phyloP scores from a whole-genome alignment of 2,329 filamentous ascomycete genomes.

The Colletotrichum lindemuthianum region DNA sequence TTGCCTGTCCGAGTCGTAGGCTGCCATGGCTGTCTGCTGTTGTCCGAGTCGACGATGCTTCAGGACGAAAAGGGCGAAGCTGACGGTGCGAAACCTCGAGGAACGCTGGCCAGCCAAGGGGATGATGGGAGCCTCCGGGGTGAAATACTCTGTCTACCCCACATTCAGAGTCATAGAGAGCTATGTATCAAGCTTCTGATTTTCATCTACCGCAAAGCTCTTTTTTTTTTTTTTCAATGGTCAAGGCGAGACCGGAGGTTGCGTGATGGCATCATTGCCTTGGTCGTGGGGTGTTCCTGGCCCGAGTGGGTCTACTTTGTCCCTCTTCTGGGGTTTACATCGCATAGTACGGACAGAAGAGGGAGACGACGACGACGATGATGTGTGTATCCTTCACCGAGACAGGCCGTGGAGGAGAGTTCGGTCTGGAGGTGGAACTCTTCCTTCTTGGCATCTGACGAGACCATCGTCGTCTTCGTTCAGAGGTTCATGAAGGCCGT shows the following conservation, averaged over 20 bases:
- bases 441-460: not conserved
- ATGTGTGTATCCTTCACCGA: not conserved
- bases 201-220: not conserved
- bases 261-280: slow-evolving; percentile 25
- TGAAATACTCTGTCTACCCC: too few relatives aligned
- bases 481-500: too few relatives aligned
- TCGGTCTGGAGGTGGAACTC: not conserved
- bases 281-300: slow-evolving; percentile 25
- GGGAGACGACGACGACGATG: too few relatives aligned
- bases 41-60: not conserved
- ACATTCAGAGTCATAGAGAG: not conserved
- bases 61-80: not conserved
- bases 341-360: too few relatives aligned
- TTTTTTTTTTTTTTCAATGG: not conserved
- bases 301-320: slow-evolving; percentile 3
- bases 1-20: slow-evolving; percentile 19
- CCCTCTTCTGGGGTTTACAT: too few relatives aligned
- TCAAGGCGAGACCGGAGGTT: slow-evolving; percentile 30
- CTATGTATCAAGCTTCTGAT: slow-evolving; percentile 7
- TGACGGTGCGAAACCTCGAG: not conserved
- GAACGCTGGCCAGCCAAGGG: not conserved
- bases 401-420: not conserved
- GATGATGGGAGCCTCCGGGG: not conserved
- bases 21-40: slow-evolving; percentile 21
- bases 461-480: not conserved